Percentiles rank a stretch among this genome's conserved stretches.
Conservation (phyloP, 495 filamentous ascomycete genomes). For the Aspergillus wentii region DNA sequence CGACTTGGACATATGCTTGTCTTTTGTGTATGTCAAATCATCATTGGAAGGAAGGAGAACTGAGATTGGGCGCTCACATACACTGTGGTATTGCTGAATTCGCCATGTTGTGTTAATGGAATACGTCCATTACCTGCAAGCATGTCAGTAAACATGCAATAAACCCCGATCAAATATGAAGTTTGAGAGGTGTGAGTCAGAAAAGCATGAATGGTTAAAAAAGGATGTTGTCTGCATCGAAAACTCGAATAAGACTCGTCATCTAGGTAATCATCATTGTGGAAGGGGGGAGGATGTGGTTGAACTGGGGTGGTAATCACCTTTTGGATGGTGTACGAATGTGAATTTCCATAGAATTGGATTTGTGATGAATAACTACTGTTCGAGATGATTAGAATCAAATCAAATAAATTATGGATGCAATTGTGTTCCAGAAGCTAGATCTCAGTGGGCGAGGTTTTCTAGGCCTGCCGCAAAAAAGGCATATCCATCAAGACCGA, state of each 20-base stretch:
- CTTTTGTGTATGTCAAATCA: conserved; percentile 48
- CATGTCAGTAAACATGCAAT: conserved; percentile 17
- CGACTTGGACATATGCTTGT: conserved; percentile 60
- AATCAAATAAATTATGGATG: conserved; percentile 16
- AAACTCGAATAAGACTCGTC: conserved; percentile 61
- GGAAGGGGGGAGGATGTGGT: conserved; percentile 14
- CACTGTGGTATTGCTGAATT: conserved; percentile 9
- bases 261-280: conserved; percentile 54
- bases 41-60: conserved; percentile 29
- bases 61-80: conserved; percentile 24
- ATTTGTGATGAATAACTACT: conserved; percentile 12
- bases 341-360: neutral
- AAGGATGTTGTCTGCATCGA: conserved; percentile 54
- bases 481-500: conserved; percentile 81
- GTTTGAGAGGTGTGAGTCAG: conserved; percentile 29
- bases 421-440: conserved; percentile 12
- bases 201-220: conserved; percentile 56
- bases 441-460: conserved; percentile 99
- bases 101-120: neutral
- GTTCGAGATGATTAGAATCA: conserved; percentile 28
- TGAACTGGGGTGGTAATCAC: conserved; percentile 10
- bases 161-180: conserved; percentile 8
- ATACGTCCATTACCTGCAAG: conserved; percentile 6
- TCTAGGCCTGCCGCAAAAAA: conserved; percentile 98
- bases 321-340: conserved; percentile 1